Percentiles rank a stretch among this genome's conserved stretches.
phyloP scores from a whole-genome alignment of 1,284 basidiomycete species.

The Cryptococcus depauperatus region DNA sequence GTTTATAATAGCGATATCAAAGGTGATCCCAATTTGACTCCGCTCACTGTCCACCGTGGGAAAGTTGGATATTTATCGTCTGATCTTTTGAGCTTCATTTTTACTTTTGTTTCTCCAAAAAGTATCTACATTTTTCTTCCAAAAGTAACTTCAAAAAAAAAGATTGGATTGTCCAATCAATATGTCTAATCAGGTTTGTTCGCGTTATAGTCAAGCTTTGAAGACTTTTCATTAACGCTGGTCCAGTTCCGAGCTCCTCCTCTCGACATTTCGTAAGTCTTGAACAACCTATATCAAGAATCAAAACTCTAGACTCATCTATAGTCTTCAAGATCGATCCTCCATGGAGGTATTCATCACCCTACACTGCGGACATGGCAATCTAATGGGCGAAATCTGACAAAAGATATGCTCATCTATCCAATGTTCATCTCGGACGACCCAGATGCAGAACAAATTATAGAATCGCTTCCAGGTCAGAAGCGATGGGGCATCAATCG shows the following conservation, averaged over 20 bases:
- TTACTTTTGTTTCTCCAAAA: no score
- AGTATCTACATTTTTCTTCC: no score
- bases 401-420: slow-evolving; percentile 93
- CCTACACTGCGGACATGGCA: slow-evolving; percentile 81
- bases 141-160: no score
- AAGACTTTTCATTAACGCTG: no score
- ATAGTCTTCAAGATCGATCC: slow-evolving; percentile 54
- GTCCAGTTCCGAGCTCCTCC: slow-evolving; percentile 20
- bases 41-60: no score
- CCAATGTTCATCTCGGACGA: slow-evolving; percentile 95
- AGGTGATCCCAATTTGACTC: no score
- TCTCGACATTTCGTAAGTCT: slow-evolving; percentile 32
- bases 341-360: slow-evolving; percentile 89
- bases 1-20: no score
- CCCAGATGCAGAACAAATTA: slow-evolving; percentile 68
- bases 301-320: no score
- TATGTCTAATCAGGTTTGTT: slow-evolving; percentile 2
- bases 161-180: not conserved
- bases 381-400: slow-evolving; percentile 57
- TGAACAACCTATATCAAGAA: not conserved
- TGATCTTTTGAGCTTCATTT: no score
- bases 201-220: not conserved
- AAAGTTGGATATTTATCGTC: no score
- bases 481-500: slow-evolving; percentile 89
- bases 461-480: slow-evolving; percentile 73